Conservation (phyloP, 495 filamentous ascomycete genomes). For the Xanthoparmelia taractica region DNA sequence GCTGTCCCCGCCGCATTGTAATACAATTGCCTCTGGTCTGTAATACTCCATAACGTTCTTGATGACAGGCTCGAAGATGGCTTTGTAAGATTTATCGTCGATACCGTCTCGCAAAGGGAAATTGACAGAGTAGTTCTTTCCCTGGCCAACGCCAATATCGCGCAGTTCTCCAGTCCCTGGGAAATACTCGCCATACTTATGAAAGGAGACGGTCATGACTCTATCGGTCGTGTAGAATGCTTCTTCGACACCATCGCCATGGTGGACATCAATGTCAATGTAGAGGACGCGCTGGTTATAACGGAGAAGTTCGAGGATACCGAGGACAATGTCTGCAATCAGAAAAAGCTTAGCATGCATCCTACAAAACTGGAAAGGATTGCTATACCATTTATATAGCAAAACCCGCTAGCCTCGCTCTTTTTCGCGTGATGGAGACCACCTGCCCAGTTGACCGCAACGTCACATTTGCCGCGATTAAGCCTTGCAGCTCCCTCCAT, state of each 20-base stretch:
- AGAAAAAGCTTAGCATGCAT: not conserved
- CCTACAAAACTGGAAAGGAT: not conserved
- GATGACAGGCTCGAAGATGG: slow-evolving; percentile 93
- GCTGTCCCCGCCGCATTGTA: slow-evolving; percentile 95
- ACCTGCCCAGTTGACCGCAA: slow-evolving; percentile 96
- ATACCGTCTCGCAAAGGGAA: slow-evolving; percentile 96
- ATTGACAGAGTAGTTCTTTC: slow-evolving; percentile 94
- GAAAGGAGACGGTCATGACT: slow-evolving; percentile 97
- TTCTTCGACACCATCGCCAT: slow-evolving; percentile 96
- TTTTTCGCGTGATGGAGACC: slow-evolving; percentile 97
- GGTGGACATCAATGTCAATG: slow-evolving; percentile 97
- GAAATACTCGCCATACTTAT: slow-evolving; percentile 99
- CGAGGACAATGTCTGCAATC: slow-evolving; percentile 80
- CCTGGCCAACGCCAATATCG: slow-evolving; percentile 86
- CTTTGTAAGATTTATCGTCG: slow-evolving; percentile 84
- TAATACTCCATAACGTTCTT: slow-evolving; percentile 93
- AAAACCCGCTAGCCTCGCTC: slow-evolving; percentile 93
- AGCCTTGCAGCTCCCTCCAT: slow-evolving; percentile 94
- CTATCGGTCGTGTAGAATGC: slow-evolving; percentile 96
- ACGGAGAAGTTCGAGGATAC: slow-evolving; percentile 89
- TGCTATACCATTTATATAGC: slow-evolving; percentile 85
- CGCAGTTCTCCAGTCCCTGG: slow-evolving; percentile 93
- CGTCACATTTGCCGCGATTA: slow-evolving; percentile 90
- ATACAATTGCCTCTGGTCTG: slow-evolving; percentile 84
- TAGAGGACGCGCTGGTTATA: slow-evolving; percentile 92